phyloP scores from a whole-genome alignment of 2,329 filamentous ascomycete genomes.

The Cladophialophora yegresii region DNA sequence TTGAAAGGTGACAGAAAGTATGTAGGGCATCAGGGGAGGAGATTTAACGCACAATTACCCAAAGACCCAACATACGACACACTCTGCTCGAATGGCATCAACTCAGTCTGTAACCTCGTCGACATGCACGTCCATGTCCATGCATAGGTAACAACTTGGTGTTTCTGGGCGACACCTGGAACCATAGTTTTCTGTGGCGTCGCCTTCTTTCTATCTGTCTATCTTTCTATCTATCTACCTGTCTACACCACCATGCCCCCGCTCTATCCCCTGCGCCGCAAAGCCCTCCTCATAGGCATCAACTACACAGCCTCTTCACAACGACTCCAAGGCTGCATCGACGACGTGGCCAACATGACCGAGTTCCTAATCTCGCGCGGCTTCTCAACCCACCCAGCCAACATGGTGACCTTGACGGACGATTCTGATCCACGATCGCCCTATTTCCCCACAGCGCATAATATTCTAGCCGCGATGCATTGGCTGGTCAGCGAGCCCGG shows the following conservation, averaged over 20 bases:
- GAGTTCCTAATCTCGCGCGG: conserved; percentile 50
- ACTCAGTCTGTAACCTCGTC: too few species aligned
- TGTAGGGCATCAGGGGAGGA: too few species aligned
- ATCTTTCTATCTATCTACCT: too few species aligned
- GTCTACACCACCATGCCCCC: conserved; percentile 11
- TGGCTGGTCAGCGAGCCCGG: conserved; percentile 53
- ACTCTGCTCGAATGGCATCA: too few species aligned
- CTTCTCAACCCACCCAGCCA: conserved; percentile 46
- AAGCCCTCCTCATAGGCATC: conserved; percentile 57
- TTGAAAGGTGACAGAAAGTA: too few species aligned
- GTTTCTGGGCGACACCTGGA: too few species aligned
- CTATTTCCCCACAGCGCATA: conserved; percentile 47
- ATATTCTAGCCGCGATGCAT: conserved; percentile 57
- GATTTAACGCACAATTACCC: too few species aligned
- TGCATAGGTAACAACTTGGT: too few species aligned
- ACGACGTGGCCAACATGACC: conserved; percentile 53
- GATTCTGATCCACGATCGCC: conserved; percentile 50
- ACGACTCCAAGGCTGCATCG: conserved; percentile 52
- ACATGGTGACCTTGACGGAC: conserved; percentile 52
- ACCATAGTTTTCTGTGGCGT: too few species aligned
- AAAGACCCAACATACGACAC: too few species aligned
- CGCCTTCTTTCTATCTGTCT: too few species aligned
- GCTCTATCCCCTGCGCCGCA: conserved; percentile 37
- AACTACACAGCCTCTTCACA: conserved; percentile 53
- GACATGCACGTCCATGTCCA: too few species aligned